These are phyloP conservation scores for Lactifluus echinatus DNA, from an alignment of 768 basidiomycete genomes.

Conservation along the genomic window DNA sequence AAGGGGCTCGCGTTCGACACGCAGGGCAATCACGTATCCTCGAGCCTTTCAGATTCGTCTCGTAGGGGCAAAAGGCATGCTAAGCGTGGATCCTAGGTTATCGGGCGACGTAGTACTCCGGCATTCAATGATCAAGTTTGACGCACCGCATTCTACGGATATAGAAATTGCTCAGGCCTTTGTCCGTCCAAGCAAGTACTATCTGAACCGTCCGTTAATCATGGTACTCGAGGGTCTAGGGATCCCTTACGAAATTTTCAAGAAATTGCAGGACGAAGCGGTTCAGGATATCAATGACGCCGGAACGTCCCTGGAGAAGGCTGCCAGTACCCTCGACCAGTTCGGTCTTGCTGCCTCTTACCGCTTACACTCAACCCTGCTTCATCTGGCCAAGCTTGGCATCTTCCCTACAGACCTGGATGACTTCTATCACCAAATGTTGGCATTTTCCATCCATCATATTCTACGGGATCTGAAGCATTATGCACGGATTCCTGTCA, in stretches of 20 bases:
- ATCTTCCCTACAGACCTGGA: conserved; percentile 32
- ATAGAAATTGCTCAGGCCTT: conserved; percentile 63
- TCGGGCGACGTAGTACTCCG: conserved; percentile 43
- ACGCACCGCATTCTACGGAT: conserved; percentile 34
- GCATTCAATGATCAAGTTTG: conserved; percentile 64
- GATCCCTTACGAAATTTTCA: conserved; percentile 45
- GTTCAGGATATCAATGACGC: conserved; percentile 40
- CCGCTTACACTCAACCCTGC: conserved; percentile 44
- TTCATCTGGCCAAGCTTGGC: conserved; percentile 41
- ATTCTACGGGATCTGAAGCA: conserved; percentile 59
- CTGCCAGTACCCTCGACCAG: conserved; percentile 43
- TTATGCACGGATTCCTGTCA: conserved; percentile 57
- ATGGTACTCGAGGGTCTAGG: conserved; percentile 57
- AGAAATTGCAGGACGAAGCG: conserved; percentile 43
- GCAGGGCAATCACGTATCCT: conserved; percentile 31
- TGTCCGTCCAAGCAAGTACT: conserved; percentile 49
- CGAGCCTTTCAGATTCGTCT: conserved; percentile 54
- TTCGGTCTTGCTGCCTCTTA: conserved; percentile 53
- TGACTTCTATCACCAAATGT: conserved; percentile 42
- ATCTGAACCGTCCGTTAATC: conserved; percentile 54
- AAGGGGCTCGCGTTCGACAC: conserved; percentile 30
- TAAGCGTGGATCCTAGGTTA: conserved; percentile 49
- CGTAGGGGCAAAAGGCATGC: conserved; percentile 57
- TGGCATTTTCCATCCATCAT: conserved; percentile 51
- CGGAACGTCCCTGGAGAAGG: conserved; percentile 33